A percentile compares a stretch with the other conserved stretches of the same genome.
Evolutionary conservation across 2,329 filamentous ascomycete genomes (phyloP).

Genomic region (Volutella citrinella): DNA sequence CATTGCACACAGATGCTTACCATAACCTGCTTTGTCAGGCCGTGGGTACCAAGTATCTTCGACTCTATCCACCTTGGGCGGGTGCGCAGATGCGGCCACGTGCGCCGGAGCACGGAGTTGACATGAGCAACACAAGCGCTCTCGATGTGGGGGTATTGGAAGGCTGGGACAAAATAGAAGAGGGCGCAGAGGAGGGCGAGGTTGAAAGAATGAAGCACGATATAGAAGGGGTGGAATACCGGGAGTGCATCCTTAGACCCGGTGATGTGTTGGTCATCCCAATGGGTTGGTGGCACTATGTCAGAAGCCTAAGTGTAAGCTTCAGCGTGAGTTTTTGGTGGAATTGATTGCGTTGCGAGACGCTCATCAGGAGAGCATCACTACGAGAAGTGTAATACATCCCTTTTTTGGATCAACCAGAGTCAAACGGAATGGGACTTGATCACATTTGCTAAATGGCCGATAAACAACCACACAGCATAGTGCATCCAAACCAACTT

Average conservation of each 20-base stretch:
- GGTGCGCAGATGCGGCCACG: constrained; percentile 59
- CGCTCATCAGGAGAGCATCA: no score
- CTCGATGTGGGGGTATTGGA: constrained; percentile 73
- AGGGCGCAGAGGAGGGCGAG: constrained; percentile 26
- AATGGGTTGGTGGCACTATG: constrained; percentile 97
- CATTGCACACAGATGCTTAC: constrained; percentile 89
- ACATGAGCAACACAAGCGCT: constrained; percentile 88
- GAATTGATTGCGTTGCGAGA: no score
- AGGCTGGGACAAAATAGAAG: constrained; percentile 48
- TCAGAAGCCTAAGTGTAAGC: constrained; percentile 78
- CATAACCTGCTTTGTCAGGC: constrained; percentile 91
- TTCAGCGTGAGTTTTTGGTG: constrained; percentile 99
- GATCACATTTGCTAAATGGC: no score
- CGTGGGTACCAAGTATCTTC: constrained; percentile 87
- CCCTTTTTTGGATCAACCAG: no score
- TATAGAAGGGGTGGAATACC: constrained; percentile 61
- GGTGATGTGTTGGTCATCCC: constrained; percentile 90
- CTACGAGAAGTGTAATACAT: no score
- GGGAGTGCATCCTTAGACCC: constrained; percentile 75
- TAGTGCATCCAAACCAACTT: no score
- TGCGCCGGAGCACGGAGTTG: constrained; percentile 65
- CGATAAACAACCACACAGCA: no score
- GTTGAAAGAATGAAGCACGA: constrained; percentile 37
- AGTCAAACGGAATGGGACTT: no score
- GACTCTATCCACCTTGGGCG: constrained; percentile 72